These are phyloP conservation scores for Gastrodia elata DNA, from an alignment of 106 monocot genomes.

Conservation along the genomic window DNA sequence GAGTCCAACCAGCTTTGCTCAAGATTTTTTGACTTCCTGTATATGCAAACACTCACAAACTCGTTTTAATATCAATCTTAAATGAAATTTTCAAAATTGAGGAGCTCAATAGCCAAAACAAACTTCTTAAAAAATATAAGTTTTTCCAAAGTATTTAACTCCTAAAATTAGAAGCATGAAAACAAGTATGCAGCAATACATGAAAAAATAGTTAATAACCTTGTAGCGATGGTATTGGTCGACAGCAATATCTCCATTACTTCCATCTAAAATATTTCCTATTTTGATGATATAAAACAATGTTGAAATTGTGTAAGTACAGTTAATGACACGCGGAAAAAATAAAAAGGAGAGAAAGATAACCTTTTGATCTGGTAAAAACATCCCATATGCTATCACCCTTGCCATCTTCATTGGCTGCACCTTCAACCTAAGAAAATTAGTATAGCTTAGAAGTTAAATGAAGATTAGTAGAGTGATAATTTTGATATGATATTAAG, in stretches of 20 bases:
- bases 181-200: not conserved
- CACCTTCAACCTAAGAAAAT: slow-evolving; percentile 85
- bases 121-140: not conserved
- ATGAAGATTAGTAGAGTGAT: too few species aligned
- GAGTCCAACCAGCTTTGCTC: not conserved
- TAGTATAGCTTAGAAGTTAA: not conserved
- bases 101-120: not conserved
- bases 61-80: not conserved
- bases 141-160: not conserved
- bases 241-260: slow-evolving; percentile 63
- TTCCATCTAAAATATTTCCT: slow-evolving; percentile 73
- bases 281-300: slow-evolving; percentile 6
- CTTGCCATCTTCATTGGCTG: slow-evolving; percentile 58
- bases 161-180: not conserved
- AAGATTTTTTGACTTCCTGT: not conserved
- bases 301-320: not conserved
- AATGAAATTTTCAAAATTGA: not conserved
- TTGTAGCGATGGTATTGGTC: slow-evolving; percentile 95
- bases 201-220: slow-evolving; percentile 26
- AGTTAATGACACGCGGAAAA: not conserved
- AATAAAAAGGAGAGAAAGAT: slow-evolving; percentile 2
- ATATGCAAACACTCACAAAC: not conserved
- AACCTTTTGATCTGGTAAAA: slow-evolving; percentile 57
- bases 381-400: slow-evolving; percentile 91
- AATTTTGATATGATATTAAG: too few species aligned